phyloP scores from a whole-genome alignment of 805 yeast species.

The Yamadazyma kitorensis region DNA sequence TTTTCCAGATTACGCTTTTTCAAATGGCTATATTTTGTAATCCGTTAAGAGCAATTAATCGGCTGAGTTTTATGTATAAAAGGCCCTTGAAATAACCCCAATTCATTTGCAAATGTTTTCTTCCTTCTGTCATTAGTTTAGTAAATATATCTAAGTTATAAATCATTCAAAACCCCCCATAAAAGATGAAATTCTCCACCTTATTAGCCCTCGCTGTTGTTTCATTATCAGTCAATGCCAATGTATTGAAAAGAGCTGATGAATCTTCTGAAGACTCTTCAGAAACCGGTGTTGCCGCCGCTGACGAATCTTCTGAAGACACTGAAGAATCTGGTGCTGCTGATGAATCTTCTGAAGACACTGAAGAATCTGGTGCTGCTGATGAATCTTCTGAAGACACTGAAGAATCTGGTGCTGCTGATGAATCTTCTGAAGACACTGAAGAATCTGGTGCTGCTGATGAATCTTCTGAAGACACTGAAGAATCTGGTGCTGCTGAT shows the following conservation, averaged over 20 bases:
- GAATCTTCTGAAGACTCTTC: constrained; percentile 3
- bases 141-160: no score
- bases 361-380: constrained; percentile 5
- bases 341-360: constrained; percentile 4
- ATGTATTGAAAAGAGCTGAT: constrained; percentile 12
- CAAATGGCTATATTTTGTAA: no score
- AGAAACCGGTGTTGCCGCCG: constrained; percentile 2
- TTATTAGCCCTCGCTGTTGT: constrained; percentile 10
- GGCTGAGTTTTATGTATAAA: no score
- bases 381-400: constrained; percentile 5
- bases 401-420: constrained; percentile 3
- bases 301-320: constrained; percentile 4
- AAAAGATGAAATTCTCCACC: constrained; percentile 12
- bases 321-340: constrained; percentile 6
- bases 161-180: no score
- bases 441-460: constrained; percentile 1
- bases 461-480: constrained; percentile 1
- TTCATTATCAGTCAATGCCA: constrained; percentile 10
- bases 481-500: constrained; percentile 7
- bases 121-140: no score
- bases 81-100: no score
- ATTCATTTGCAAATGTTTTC: no score
- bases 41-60: no score
- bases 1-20: no score
- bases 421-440: no score